phyloP scores from a whole-genome alignment of 2,329 filamentous ascomycete genomes.

The Passalora sequoiae region DNA sequence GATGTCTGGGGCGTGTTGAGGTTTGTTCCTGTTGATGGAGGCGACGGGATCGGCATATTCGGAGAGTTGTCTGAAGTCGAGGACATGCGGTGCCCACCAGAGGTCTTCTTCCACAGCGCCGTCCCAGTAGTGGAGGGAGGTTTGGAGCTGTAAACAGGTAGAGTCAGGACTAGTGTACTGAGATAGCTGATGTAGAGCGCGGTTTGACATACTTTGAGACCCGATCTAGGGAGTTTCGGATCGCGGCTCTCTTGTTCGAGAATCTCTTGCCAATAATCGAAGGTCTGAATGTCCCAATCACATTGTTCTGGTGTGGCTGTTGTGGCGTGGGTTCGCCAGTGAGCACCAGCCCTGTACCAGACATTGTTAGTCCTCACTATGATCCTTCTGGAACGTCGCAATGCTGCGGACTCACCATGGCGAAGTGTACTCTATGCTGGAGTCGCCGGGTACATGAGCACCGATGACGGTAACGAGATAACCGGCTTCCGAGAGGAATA shows the following conservation, averaged over 20 bases:
- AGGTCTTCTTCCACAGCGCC: constrained; percentile 24
- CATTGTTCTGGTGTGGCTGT: constrained; percentile 32
- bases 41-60: constrained; percentile 14
- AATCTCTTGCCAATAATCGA: constrained; percentile 37
- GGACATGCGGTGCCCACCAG: constrained; percentile 39
- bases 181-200: background rate
- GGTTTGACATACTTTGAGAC: constrained; percentile 23
- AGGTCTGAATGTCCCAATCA: constrained; percentile 43
- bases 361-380: background rate
- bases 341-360: constrained; percentile 41
- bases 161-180: background rate
- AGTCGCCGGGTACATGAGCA: constrained; percentile 40
- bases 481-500: constrained; percentile 39
- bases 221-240: constrained; percentile 17
- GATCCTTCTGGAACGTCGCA: background rate
- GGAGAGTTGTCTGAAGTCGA: constrained; percentile 29
- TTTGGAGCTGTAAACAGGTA: constrained; percentile 17
- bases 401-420: constrained; percentile 38
- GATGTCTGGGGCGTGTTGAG: constrained; percentile 21
- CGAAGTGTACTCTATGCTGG: constrained; percentile 41
- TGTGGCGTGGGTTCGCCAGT: constrained; percentile 44
- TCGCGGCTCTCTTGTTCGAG: constrained; percentile 31
- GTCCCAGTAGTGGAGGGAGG: constrained; percentile 31
- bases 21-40: constrained; percentile 22
- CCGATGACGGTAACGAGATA: constrained; percentile 42